Conservation (phyloP, 2,329 filamentous ascomycete species). For the Dactylellina cionopaga region DNA sequence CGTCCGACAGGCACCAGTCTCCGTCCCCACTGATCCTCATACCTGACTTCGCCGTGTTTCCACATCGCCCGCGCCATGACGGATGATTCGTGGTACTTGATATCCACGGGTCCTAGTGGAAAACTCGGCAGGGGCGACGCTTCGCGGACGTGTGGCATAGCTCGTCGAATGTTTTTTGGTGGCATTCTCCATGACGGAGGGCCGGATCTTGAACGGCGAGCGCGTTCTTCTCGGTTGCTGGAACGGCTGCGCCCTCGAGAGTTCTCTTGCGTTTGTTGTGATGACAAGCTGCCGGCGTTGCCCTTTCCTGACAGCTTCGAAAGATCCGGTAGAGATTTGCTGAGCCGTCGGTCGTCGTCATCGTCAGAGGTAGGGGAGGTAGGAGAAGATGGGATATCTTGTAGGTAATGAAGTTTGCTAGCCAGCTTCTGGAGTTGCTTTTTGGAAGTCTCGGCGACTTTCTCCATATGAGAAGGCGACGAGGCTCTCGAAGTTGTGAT, state of each 20-base stretch:
- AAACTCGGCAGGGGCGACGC: slow-evolving; percentile 42
- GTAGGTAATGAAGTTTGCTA: slow-evolving; percentile 39
- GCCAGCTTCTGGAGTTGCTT: slow-evolving; percentile 43
- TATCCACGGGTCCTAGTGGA: slow-evolving; percentile 46
- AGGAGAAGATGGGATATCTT: slow-evolving; percentile 17
- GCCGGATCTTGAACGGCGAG: slow-evolving; percentile 36
- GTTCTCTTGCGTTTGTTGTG: slow-evolving; percentile 17
- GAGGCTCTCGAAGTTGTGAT: slow-evolving; percentile 40
- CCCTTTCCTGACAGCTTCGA: slow-evolving; percentile 35
- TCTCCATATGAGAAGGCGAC: slow-evolving; percentile 46
- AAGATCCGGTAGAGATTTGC: slow-evolving; percentile 42
- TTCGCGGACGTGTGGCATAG: slow-evolving; percentile 48
- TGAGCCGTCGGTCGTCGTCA: slow-evolving; percentile 18
- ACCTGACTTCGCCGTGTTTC: slow-evolving; percentile 56
- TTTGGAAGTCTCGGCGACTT: slow-evolving; percentile 45
- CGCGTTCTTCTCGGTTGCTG: slow-evolving; percentile 11
- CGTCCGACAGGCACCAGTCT: slow-evolving; percentile 55
- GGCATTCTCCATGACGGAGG: slow-evolving; percentile 51
- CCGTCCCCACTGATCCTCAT: slow-evolving; percentile 57
- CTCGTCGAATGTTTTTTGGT: slow-evolving; percentile 23
- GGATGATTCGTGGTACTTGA: slow-evolving; percentile 50
- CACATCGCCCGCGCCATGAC: slow-evolving; percentile 57
- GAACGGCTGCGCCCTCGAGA: slow-evolving; percentile 35
- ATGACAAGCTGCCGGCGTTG: slow-evolving; percentile 32
- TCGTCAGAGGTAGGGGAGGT: too few relatives aligned